Evolutionary conservation across 2,329 filamentous ascomycete genomes (phyloP), one percentile per base, ranked within the genome.

Genomic region (Diaporthe helianthi): DNA sequence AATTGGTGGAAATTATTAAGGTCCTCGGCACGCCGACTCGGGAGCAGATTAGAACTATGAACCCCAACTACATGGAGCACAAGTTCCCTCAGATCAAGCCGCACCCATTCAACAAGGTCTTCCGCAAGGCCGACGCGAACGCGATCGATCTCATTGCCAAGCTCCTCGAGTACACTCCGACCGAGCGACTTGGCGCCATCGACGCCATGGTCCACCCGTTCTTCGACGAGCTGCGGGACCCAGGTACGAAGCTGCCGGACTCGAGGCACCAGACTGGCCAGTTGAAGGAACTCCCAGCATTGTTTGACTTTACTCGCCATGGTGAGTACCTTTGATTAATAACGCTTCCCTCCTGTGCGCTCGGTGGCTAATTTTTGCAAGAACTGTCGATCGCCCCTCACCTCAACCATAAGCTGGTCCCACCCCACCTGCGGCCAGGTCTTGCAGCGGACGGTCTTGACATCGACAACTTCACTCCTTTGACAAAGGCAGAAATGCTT

Each of bases 61-160:
- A 99, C 82, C 96, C 96, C 70, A 99, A 99, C 83, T 99, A 99
- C 83, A 99, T 99, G 96, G 96, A 99, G 84, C 96, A 99, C 85
- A 98, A 98, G 85, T 99, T 99, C 83, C 96, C 96, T 58, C 96
- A 99, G 82, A 99, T 99, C 85, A 99, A 99, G 86, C 96, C 96
- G 69, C 96, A 99, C 78, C 96, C 96, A 33, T 99, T 99, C 86
- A 97, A 92, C 84, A 98, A 98, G 88, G 96, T 99, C 68, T 98
- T 99, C 88, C 91, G 96, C 75, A 98, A 97, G 87, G 96, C 96
- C 68, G 93, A 97, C 74, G 87, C 90, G 38, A 94, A 93, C 77
- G 95, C 96, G 47, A 97, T 99, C 77, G 94, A 98, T 78, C 85
- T 99, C 76, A 98, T 99, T 79, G 96, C 94, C 66, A 91, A 92